Base-by-base conservation (phyloP, 768 basidiomycete genomes). In the Phaeotremella skinneri region DNA sequence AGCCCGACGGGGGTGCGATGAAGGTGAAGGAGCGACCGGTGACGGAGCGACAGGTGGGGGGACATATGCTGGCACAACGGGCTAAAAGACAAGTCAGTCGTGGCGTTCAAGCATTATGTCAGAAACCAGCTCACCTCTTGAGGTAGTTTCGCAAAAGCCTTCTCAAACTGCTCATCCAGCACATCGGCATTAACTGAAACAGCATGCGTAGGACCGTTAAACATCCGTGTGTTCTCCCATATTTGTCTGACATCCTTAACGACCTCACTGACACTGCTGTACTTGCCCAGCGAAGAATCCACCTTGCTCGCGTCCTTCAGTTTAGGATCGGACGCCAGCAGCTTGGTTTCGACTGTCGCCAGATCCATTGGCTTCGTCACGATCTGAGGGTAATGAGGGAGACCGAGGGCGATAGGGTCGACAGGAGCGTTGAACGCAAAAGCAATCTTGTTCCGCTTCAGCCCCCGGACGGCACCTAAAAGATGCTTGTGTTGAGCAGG, bases 291-390 rank as follows among this genome's bases (percentile, higher is more conserved):
- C 66, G 66, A 70, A 29, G 48, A 52, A 50, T 69, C 74, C 63
- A 67, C 56, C 60, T 66, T 64, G 52, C 61, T 70, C 61, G 74
- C 73, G 41, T 72, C 72, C 55, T 73, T 75, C 11, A 68, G 67
- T 52, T 79, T 67, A 2, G 88, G 86, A 69, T 90, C 93, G 14
- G 90, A 90, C 0, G 87, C 84, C 31, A 65, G 53, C 42, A 98
- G 81, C 79, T 97, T 96, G 69, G 84, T 84, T 78, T 98, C 94
- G 58, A 97, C 84, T 43, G 94, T 96, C 2, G 85, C 82, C 47
- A 99, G 83, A 75, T 98, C 96, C 90, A 97, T 97, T 0, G 96
- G 96, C 26, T 82, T 84, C 72, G 86, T 89, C 78, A 99, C 84
- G 73, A 98, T 85, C 45, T 82, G 82, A 32, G 84, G 84, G 69